Conservation (phyloP, 1,284 basidiomycete genomes). For the Vanrija humicola region DNA sequence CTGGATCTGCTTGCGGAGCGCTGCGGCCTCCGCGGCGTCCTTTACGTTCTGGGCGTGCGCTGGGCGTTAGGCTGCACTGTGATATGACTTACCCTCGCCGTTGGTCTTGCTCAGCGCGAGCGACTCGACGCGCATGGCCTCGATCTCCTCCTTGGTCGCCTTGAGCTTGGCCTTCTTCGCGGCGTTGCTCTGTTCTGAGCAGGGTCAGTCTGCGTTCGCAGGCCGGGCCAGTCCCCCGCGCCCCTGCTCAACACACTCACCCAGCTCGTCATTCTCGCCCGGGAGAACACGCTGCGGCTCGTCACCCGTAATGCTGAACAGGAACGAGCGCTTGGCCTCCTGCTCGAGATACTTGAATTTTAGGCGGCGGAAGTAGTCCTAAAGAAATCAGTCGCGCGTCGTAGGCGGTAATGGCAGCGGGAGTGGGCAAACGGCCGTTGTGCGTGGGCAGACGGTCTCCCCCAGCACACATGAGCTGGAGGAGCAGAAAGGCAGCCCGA, state of each 20-base stretch:
- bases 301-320: constrained; percentile 73
- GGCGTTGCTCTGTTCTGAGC: constrained; percentile 57
- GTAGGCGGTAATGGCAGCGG: not conserved
- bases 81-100: constrained; percentile 27
- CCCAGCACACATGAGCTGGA: too few species aligned
- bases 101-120: constrained; percentile 41
- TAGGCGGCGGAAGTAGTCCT: constrained; percentile 74
- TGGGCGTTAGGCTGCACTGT: constrained; percentile 5
- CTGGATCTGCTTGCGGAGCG: constrained; percentile 67
- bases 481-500: too few species aligned
- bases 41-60: constrained; percentile 28
- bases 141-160: constrained; percentile 59
- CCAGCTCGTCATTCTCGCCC: constrained; percentile 64
- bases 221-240: not conserved
- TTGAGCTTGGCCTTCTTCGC: constrained; percentile 66
- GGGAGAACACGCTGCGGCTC: constrained; percentile 69
- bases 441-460: too few species aligned
- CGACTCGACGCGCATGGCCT: constrained; percentile 61
- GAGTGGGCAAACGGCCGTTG: too few species aligned
- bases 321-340: constrained; percentile 78
- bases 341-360: constrained; percentile 83
- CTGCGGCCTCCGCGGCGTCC: constrained; percentile 57
- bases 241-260: constrained; percentile 20
- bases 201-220: not conserved
- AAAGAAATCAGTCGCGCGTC: not conserved